Evolutionary conservation across 208 protist species (phyloP).

Genomic region (Leishmania lainsoni): DNA sequence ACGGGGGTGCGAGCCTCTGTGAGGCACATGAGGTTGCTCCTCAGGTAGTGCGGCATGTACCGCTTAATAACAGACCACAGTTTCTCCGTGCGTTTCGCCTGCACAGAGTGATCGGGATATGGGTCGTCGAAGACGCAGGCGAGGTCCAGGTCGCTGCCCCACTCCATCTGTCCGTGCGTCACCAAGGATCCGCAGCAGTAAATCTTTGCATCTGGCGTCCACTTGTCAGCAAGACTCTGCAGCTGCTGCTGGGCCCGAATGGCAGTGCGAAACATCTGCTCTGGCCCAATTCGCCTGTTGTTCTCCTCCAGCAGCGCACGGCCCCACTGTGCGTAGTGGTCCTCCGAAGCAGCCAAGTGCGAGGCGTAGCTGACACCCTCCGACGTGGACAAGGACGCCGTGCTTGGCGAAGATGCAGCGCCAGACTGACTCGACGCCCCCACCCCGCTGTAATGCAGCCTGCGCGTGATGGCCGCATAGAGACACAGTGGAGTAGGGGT

Average conservation of each 20-base stretch:
- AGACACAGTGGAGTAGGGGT: slow-evolving; percentile 14
- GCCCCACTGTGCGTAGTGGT: slow-evolving; percentile 85
- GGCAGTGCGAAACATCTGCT: slow-evolving; percentile 87
- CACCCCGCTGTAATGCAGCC: background rate
- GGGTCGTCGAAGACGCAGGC: slow-evolving; percentile 90
- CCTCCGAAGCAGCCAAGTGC: slow-evolving; percentile 43
- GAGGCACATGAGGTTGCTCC: slow-evolving; percentile 69
- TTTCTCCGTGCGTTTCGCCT: slow-evolving; percentile 86
- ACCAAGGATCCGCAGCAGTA: slow-evolving; percentile 89
- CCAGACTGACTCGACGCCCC: background rate
- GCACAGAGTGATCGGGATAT: slow-evolving; percentile 76
- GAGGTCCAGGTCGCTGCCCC: slow-evolving; percentile 91
- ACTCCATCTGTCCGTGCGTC: slow-evolving; percentile 90
- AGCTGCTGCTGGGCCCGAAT: slow-evolving; percentile 83
- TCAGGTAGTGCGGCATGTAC: slow-evolving; percentile 85
- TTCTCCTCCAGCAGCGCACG: slow-evolving; percentile 76
- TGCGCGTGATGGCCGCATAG: slow-evolving; percentile 22
- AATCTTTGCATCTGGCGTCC: slow-evolving; percentile 91
- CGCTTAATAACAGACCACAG: slow-evolving; percentile 89
- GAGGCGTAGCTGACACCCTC: slow-evolving; percentile 18
- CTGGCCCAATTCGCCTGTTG: slow-evolving; percentile 77
- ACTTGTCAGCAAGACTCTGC: slow-evolving; percentile 84
- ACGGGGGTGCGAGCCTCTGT: slow-evolving; percentile 87
- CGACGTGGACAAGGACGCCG: background rate
- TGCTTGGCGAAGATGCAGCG: background rate